These are phyloP conservation scores for Aspergillus neotritici DNA, from an alignment of 2,329 filamentous ascomycete genomes.

Conservation along the genomic window DNA sequence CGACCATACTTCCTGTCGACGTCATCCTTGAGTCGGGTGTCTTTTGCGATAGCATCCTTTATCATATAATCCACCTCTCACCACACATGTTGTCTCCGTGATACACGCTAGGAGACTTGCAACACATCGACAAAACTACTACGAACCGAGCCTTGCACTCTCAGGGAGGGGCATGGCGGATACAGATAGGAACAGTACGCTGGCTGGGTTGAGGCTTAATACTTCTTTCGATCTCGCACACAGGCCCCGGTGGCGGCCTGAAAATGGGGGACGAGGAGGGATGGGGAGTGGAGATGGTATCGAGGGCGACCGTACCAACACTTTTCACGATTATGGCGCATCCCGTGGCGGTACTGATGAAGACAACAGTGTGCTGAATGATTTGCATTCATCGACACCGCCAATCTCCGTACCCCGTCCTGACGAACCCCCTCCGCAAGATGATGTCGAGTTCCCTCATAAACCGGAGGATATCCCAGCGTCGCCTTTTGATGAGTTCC, in stretches of 20 bases:
- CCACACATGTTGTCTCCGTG: background rate
- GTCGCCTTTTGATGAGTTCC: slow-evolving; percentile 39
- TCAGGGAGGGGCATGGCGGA: slow-evolving; percentile 35
- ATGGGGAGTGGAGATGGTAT: slow-evolving; percentile 29
- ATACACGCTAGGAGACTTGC: too few species aligned
- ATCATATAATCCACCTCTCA: background rate
- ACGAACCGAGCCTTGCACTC: slow-evolving; percentile 15
- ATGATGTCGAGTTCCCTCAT: slow-evolving; percentile 30
- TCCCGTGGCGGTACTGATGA: slow-evolving; percentile 35
- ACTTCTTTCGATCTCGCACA: slow-evolving; percentile 30
- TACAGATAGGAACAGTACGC: slow-evolving; percentile 26
- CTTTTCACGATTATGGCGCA: slow-evolving; percentile 29
- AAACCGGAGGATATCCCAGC: slow-evolving; percentile 33
- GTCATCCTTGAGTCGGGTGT: too few species aligned
- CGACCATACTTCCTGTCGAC: too few species aligned
- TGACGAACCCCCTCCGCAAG: slow-evolving; percentile 25
- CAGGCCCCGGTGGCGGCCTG: slow-evolving; percentile 21
- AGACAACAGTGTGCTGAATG: slow-evolving; percentile 34
- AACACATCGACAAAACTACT: background rate
- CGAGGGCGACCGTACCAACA: slow-evolving; percentile 34
- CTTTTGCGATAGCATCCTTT: too few species aligned
- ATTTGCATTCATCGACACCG: slow-evolving; percentile 39
- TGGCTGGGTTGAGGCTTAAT: slow-evolving; percentile 36
- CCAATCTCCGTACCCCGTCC: slow-evolving; percentile 42
- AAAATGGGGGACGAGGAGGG: slow-evolving; percentile 21